Conservation (phyloP, 2,329 filamentous ascomycete genomes). For the Hirsutella rhossiliensis region DNA sequence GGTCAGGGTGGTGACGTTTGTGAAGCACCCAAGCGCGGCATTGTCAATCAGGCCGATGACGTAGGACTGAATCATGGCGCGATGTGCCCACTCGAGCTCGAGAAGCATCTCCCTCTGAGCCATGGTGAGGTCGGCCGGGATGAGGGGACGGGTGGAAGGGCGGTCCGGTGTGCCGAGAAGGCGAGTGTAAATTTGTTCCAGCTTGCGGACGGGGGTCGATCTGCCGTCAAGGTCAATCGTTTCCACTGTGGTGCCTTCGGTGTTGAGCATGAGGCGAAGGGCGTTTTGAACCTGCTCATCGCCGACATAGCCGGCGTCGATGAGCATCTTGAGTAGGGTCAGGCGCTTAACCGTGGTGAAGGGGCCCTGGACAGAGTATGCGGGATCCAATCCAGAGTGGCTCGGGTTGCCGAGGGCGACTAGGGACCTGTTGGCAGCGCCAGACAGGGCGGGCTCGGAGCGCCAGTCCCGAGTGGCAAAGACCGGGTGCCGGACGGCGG, state of each 20-base stretch:
- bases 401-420: background rate
- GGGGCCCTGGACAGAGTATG: slow-evolving; percentile 4
- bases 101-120: slow-evolving; percentile 58
- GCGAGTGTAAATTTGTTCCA: too few species aligned
- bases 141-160: slow-evolving; percentile 21
- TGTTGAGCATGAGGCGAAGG: slow-evolving; percentile 20
- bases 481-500: slow-evolving; percentile 21
- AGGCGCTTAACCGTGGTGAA: slow-evolving; percentile 16
- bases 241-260: slow-evolving; percentile 17
- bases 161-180: background rate
- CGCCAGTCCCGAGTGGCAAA: slow-evolving; percentile 19
- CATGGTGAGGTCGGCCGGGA: slow-evolving; percentile 42
- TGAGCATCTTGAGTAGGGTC: slow-evolving; percentile 23
- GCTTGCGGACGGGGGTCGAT: background rate
- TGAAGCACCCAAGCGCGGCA: slow-evolving; percentile 30
- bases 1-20: slow-evolving; percentile 43
- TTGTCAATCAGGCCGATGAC: slow-evolving; percentile 54
- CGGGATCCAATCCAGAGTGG: background rate
- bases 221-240: slow-evolving; percentile 21
- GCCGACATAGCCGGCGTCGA: slow-evolving; percentile 21
- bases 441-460: background rate
- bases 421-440: slow-evolving; percentile 1
- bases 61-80: slow-evolving; percentile 56
- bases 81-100: slow-evolving; percentile 57
- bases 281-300: slow-evolving; percentile 17